Base-by-base conservation (phyloP, 2,329 filamentous ascomycete genomes). In the Curvularia sp. region DNA sequence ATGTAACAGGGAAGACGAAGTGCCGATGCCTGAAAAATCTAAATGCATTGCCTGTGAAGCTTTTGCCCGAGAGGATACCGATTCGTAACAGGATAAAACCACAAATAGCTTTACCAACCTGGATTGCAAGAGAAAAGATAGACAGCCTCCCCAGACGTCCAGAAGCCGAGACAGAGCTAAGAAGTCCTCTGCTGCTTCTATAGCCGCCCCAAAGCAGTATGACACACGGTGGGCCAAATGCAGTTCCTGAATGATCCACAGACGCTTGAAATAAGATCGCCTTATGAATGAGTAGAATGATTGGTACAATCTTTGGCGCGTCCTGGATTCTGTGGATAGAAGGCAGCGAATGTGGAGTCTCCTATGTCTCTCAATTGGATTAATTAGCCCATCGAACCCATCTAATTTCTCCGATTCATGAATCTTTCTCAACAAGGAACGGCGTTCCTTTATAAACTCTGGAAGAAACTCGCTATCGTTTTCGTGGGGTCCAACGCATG, bases 231-330 rank as follows among this genome's bases (percentile, higher is more conserved):
- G 15, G 10, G 52, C 45, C n/a, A 55, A 6, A 49, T 55, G 19
- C 0, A 49, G 1, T n/a, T 55, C 52, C 3, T 55, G 52, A 13
- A 55, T 32, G 9, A 55, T 3, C 52, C 52, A 49, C 1, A 49
- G 7, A 18, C 27, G 52, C 10, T 15, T 19, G 3, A 54, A 49
- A 5, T 55, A 55, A 2, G 36, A 19, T 8, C 45, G 25, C 2
- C 1, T 2, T 1, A 49, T 27, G 4, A 49, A 55, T 10, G 27
- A 9, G 2, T 7, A 0, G 12, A 55, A 36, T 0, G 52, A 36
- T 9, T 34, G 4, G 21, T 27, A 21, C 1, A 27, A 12, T 15
- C 28, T 6, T 3, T 15, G 7, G 6, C 19, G 36, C n/a, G 7
- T 10, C 23, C 8, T 5, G n/a, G 12, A 1, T 5, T 6, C 5